phyloP scores from a whole-genome alignment of 2,329 filamentous ascomycete genomes.

The Penicillium capsulatum region DNA sequence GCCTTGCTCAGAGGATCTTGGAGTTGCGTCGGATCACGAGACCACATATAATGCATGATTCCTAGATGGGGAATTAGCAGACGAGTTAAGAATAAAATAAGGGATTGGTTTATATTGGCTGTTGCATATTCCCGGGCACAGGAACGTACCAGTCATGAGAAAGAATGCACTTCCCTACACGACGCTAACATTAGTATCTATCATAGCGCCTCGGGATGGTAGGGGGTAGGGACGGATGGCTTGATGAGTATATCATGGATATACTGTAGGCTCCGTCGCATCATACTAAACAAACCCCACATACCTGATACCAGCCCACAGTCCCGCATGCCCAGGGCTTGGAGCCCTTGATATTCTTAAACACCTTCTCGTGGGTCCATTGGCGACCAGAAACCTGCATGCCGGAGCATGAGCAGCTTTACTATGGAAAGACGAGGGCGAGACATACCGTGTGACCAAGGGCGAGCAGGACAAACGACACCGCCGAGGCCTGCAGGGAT shows the following conservation, averaged over 20 bases:
- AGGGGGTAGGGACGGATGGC: no score
- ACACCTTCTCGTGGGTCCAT: slow-evolving; percentile 24
- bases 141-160: slow-evolving; percentile 21
- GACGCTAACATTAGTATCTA: background rate
- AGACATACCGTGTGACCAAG: slow-evolving; percentile 25
- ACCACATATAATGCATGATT: slow-evolving; percentile 29
- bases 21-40: slow-evolving; percentile 17
- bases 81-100: background rate
- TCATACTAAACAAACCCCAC: no score
- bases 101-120: background rate
- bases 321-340: slow-evolving; percentile 21
- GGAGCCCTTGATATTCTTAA: slow-evolving; percentile 21
- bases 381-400: slow-evolving; percentile 18
- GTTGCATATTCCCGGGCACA: no score
- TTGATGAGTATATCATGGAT: no score
- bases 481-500: slow-evolving; percentile 19
- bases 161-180: slow-evolving; percentile 27
- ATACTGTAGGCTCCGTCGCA: no score
- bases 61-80: slow-evolving; percentile 8
- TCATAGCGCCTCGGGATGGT: no score
- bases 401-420: background rate
- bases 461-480: slow-evolving; percentile 18
- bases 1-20: slow-evolving; percentile 29
- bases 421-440: background rate
- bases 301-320: slow-evolving; percentile 42